phyloP scores from a whole-genome alignment of 164 flowering plant species.

The Sedum album region DNA sequence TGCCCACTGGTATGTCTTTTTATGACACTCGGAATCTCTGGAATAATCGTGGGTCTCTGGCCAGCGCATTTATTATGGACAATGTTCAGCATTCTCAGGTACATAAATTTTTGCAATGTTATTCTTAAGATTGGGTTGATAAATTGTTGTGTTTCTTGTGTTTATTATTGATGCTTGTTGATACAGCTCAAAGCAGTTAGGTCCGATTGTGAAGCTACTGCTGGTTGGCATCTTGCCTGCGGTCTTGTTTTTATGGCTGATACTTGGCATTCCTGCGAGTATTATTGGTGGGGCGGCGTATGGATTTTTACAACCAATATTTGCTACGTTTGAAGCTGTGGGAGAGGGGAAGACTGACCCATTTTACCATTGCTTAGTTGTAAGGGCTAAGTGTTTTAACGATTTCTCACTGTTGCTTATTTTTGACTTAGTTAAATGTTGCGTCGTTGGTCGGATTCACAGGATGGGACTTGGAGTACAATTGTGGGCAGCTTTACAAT shows the following conservation, averaged over 20 bases:
- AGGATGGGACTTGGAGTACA: slow-evolving; percentile 86
- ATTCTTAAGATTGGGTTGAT: background rate
- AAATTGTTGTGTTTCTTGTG: background rate
- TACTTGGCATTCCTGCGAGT: slow-evolving; percentile 55
- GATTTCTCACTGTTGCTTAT: background rate
- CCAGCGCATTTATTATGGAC: slow-evolving; percentile 62
- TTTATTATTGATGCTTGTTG: slow-evolving; percentile 10
- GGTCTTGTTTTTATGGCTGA: slow-evolving; percentile 56
- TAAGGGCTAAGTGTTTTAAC: slow-evolving; percentile 20
- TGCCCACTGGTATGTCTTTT: slow-evolving; percentile 71
- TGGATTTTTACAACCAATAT: slow-evolving; percentile 61
- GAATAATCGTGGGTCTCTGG: slow-evolving; percentile 73
- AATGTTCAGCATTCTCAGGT: slow-evolving; percentile 55
- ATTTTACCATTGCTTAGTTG: slow-evolving; percentile 58
- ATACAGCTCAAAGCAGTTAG: slow-evolving; percentile 60
- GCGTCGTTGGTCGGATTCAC: slow-evolving; percentile 9
- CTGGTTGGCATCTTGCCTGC: slow-evolving; percentile 34
- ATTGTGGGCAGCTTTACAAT: slow-evolving; percentile 47
- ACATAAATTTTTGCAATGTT: slow-evolving; percentile 4
- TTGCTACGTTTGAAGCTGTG: slow-evolving; percentile 82
- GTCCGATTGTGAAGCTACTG: slow-evolving; percentile 68
- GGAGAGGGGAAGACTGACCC: slow-evolving; percentile 63
- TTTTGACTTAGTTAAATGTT: background rate
- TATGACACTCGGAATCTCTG: slow-evolving; percentile 57
- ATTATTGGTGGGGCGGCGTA: slow-evolving; percentile 57